A percentile compares a stretch with the other conserved stretches of the same genome.
These are phyloP conservation scores for Ochromonas danica DNA, from an alignment of 108 stramenopile species.

Conservation along the genomic window DNA sequence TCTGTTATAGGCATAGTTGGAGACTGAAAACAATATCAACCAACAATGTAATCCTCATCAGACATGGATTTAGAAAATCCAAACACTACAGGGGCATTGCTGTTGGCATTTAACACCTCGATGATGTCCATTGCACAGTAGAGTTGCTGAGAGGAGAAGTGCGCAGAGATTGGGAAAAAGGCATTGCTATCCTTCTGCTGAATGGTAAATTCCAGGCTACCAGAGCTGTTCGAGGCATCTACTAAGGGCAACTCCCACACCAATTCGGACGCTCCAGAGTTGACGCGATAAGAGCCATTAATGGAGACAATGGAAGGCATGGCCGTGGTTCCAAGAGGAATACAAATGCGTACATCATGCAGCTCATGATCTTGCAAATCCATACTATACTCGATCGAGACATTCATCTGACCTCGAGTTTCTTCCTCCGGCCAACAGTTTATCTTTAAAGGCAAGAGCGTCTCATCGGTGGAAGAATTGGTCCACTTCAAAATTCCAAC, in stretches of 20 bases:
- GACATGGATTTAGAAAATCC: slow-evolving; percentile 4
- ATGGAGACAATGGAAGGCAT: slow-evolving; percentile 75
- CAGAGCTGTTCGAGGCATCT: slow-evolving; percentile 74
- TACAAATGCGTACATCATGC: slow-evolving; percentile 84
- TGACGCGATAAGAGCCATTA: slow-evolving; percentile 88
- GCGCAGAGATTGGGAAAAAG: slow-evolving; percentile 91
- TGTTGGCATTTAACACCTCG: not conserved
- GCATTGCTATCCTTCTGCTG: slow-evolving; percentile 71
- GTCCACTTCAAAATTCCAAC: slow-evolving; percentile 93
- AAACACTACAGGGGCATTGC: not conserved
- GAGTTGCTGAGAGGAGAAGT: slow-evolving; percentile 81
- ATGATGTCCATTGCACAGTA: slow-evolving; percentile 76
- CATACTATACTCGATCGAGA: slow-evolving; percentile 91
- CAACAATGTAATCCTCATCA: slow-evolving; percentile 1
- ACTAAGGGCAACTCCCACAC: slow-evolving; percentile 92
- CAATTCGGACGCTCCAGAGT: slow-evolving; percentile 79
- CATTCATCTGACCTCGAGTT: slow-evolving; percentile 81
- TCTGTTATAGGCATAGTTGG: too few species aligned
- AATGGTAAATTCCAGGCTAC: slow-evolving; percentile 86
- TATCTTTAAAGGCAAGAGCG: slow-evolving; percentile 77
- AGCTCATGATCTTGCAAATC: slow-evolving; percentile 70
- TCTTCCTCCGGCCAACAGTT: slow-evolving; percentile 99
- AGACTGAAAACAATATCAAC: too few species aligned
- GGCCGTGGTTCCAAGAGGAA: slow-evolving; percentile 84
- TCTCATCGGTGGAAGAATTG: slow-evolving; percentile 74